Conservation (phyloP, 2,329 filamentous ascomycete genomes). For the Claviceps humidiphila region DNA sequence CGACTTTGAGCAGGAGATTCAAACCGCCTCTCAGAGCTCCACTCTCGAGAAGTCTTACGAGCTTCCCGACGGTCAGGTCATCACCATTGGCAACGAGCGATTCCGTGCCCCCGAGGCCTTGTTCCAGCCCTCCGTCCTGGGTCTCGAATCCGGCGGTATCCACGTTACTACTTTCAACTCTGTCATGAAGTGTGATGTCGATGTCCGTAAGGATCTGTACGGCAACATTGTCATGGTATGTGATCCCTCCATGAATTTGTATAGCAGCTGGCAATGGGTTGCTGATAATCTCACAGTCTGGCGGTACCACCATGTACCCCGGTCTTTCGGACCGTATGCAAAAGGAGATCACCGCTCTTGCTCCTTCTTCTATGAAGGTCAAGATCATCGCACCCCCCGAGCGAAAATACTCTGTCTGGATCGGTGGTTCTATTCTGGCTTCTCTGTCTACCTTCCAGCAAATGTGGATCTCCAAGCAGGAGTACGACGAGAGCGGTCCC, state of each 20-base stretch:
- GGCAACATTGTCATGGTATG: conserved; percentile 99
- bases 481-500: conserved; percentile 99
- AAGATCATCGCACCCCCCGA: conserved; percentile 99
- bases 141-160: conserved; percentile 97
- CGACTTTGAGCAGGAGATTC: conserved; percentile 99
- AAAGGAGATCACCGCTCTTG: conserved; percentile 99
- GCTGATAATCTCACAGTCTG: conserved; percentile 52
- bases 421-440: conserved; percentile 99
- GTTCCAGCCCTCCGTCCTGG: conserved; percentile 96
- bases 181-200: conserved; percentile 99
- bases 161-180: conserved; percentile 99
- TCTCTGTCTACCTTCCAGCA: conserved; percentile 99
- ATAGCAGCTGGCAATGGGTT: background rate
- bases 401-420: conserved; percentile 99
- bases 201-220: conserved; percentile 99
- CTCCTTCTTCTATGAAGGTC: conserved; percentile 99
- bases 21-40: conserved; percentile 98
- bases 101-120: conserved; percentile 99
- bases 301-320: conserved; percentile 99
- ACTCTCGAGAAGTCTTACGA: conserved; percentile 99
- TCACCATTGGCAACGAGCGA: conserved; percentile 99
- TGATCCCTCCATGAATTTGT: background rate
- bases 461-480: conserved; percentile 99
- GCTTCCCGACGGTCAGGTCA: conserved; percentile 98
- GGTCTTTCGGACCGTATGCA: conserved; percentile 99